Evolutionary conservation across 1,139 yeast species (phyloP), one percentile per base, ranked within the genome.

Genomic region (Pneumocystis murina): DNA sequence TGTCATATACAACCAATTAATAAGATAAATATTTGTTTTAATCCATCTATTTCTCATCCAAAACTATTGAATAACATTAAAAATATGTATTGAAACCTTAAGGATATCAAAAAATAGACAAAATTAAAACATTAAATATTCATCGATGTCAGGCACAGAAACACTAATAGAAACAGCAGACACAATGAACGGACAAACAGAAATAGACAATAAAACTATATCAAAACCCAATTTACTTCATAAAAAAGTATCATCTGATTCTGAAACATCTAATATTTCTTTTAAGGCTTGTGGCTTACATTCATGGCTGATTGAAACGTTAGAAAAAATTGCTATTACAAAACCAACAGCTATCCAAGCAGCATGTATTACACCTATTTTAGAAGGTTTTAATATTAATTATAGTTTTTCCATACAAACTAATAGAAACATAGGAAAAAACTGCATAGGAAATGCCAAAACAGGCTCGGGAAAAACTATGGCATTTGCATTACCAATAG

Each of bases 391-490:
- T 61, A 20, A 10, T 38, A 35, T n/a, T 35, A 38, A 6, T 14
- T 36, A 12, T 16, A 2, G 14, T 24, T 58, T 20, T 14, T 24
- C n/a, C 2, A 14, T 41, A 61, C 1, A 30, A 10, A 55, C 48
- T 35, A 57, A 54, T n/a, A n/a, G 30, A 10, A 54, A 17, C 43
- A 14, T 30, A 54, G 76, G 95, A 10, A 82, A 84, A 69, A 96
- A 91, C 74, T 91, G 97, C 74, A 92, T 92, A 62, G 99, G 98
- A 62, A 98, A 98, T 54, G 98, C 99, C 59, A 87, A 87, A 74
- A 92, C 99, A 0, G 99, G 99, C 76, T 86, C 95, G 40, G 99
- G 99, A 81, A 92, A 92, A 73, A 92, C 99, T 2, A 85, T 94
- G 41, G 96, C 98, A 0, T 92, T 92, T 79, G 97, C 95, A 0